Evolutionary conservation across 2,329 filamentous ascomycete genomes (phyloP), one percentile per base, ranked within the genome.

Genomic region (Lecanicillium sp.): DNA sequence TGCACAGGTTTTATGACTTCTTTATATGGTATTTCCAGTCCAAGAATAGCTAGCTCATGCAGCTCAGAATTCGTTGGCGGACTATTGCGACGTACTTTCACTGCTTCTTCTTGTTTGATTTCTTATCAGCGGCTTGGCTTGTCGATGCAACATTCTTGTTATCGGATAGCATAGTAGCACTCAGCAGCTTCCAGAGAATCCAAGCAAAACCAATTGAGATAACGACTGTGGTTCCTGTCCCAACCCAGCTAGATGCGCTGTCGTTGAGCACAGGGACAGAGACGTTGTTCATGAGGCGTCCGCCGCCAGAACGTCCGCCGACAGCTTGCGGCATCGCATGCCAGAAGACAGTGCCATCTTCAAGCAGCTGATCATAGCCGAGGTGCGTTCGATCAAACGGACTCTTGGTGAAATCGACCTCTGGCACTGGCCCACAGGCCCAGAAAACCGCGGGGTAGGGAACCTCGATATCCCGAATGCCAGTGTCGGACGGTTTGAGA

Each of bases 401-500:
- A 59, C 86, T 95, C 5, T 75, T 77, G 0, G 77, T 66, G 66
- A 91, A 87, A 58, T 87, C 84, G 1, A 74, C 75, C 1, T 77
- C 80, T 44, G 80, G 75, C 9, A 79, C 77, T 0, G 83, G 78
- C 7, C 78, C 73, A 60, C 91, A 97, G 1, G 90, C 89, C 90
- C 90, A 96, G 70, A 96, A 96, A 0, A 96, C 78, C 0, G 80
- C 78, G 0, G 91, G 91, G 70, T 86, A 90, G 0, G 91, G 87
- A 0, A 93, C 64, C n/a, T 80, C 68, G 1, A 83, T 65, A 4
- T 72, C 55, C 2, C 68, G 63, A 53, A 79, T 72, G 3, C 83
- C 83, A 3, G 72, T 72, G 36, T 65, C 63, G 0, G 75, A 73
- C 0, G 86, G 86, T 5, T 73, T 67, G 4, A 95, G 74, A 62